phyloP scores from a whole-genome alignment of 768 basidiomycete species.

The Suillus weaverae region DNA sequence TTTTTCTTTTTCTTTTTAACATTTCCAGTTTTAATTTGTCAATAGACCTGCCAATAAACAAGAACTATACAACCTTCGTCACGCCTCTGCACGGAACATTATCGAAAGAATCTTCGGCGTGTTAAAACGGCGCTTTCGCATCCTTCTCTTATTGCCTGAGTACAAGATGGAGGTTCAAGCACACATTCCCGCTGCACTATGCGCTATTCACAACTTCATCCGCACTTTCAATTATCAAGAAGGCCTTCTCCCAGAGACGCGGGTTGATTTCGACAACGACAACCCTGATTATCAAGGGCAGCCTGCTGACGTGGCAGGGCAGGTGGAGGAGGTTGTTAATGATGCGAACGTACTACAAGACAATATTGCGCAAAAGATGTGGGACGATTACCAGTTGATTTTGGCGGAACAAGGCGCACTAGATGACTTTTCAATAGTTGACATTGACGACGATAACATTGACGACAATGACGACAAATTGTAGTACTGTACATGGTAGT shows the following conservation, averaged over 20 bases:
- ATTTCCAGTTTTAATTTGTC: not conserved
- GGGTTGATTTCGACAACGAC: not conserved
- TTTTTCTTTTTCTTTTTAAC: no score
- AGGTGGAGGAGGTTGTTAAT: no score
- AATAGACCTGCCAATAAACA: conserved; percentile 34
- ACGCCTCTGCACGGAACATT: conserved; percentile 40
- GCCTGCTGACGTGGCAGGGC: no score
- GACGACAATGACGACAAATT: no score
- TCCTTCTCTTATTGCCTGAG: conserved; percentile 17
- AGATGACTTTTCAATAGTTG: no score
- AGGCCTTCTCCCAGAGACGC: not conserved
- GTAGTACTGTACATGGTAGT: no score
- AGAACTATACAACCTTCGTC: conserved; percentile 44
- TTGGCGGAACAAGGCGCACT: no score
- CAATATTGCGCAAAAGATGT: conserved; percentile 21
- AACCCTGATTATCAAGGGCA: no score
- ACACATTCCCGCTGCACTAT: conserved; percentile 20
- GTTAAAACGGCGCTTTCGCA: conserved; percentile 27
- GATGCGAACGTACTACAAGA: conserved; percentile 7
- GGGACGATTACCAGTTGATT: conserved; percentile 13
- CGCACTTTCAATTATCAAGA: conserved; percentile 12
- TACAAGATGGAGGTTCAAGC: conserved; percentile 22
- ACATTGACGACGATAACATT: no score
- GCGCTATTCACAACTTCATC: conserved; percentile 29
- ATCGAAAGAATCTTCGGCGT: conserved; percentile 42